Evolutionary conservation across 257 asterid species (phyloP).

Genomic region (Penstemon eatonii): DNA sequence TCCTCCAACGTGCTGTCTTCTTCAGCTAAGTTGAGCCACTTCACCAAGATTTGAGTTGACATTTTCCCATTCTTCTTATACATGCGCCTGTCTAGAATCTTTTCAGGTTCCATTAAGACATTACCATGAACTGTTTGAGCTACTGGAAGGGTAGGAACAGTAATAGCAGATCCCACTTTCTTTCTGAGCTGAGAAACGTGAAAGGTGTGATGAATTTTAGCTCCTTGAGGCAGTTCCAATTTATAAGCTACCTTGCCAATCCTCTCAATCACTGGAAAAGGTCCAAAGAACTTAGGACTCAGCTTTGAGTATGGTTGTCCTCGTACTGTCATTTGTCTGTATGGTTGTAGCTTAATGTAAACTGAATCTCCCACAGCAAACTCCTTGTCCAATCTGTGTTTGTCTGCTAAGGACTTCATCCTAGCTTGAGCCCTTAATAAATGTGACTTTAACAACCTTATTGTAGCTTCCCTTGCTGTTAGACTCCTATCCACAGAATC

Average conservation of each 20-base stretch:
- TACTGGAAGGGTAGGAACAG: neutral
- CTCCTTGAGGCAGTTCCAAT: neutral
- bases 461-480: neutral
- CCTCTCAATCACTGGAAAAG: neutral
- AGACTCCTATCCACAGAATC: neutral
- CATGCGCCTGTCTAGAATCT: neutral
- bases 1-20: constrained; percentile 1
- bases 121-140: neutral
- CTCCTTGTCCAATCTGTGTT: neutral
- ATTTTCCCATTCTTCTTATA: neutral
- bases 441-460: neutral
- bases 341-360: neutral
- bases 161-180: neutral
- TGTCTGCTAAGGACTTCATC: neutral
- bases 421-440: neutral
- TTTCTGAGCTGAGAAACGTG: neutral
- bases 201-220: neutral
- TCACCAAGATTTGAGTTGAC: neutral
- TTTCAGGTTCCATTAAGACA: neutral
- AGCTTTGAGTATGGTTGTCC: neutral
- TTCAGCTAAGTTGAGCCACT: neutral
- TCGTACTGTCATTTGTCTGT: neutral
- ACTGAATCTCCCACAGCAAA: neutral
- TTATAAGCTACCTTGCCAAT: neutral
- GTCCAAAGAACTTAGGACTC: neutral